phyloP scores from a whole-genome alignment of 1,284 basidiomycete species.

The Leccinum subfulvum region DNA sequence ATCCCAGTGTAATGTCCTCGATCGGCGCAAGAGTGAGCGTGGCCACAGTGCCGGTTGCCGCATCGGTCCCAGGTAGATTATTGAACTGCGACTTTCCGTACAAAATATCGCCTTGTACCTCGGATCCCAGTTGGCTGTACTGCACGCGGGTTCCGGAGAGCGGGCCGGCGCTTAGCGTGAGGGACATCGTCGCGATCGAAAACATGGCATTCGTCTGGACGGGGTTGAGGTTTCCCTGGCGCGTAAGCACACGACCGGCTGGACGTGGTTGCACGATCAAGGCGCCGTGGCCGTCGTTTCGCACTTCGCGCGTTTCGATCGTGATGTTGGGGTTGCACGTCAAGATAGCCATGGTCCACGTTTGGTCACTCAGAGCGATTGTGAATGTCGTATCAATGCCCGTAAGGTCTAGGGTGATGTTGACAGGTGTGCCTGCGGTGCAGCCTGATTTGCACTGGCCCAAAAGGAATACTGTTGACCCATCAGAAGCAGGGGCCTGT shows the following conservation, averaged over 20 bases:
- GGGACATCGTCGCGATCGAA: slow-evolving; percentile 16
- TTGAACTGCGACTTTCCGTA: slow-evolving; percentile 21
- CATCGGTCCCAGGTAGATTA: background rate
- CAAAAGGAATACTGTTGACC: slow-evolving; percentile 25
- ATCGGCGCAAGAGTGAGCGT: slow-evolving; percentile 12
- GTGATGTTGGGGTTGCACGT: slow-evolving; percentile 24
- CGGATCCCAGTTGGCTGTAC: slow-evolving; percentile 12
- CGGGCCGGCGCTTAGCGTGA: slow-evolving; percentile 7
- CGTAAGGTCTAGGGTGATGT: slow-evolving; percentile 16
- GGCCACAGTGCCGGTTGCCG: background rate
- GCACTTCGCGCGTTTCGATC: slow-evolving; percentile 30
- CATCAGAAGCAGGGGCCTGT: slow-evolving; percentile 15
- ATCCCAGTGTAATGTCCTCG: slow-evolving; percentile 20
- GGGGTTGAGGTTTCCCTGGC: slow-evolving; percentile 26
- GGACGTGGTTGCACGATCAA: slow-evolving; percentile 24
- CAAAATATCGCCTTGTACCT: slow-evolving; percentile 19
- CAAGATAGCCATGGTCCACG: slow-evolving; percentile 24
- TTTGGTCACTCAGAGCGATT: slow-evolving; percentile 16
- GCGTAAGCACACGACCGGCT: slow-evolving; percentile 9
- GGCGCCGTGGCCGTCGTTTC: slow-evolving; percentile 21
- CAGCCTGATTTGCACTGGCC: slow-evolving; percentile 25
- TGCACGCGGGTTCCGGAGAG: background rate
- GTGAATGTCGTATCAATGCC: slow-evolving; percentile 14
- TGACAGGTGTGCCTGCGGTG: accelerated
- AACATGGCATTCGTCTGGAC: slow-evolving; percentile 25